Evolutionary conservation across 805 yeast species (phyloP), one percentile per base, ranked within the genome.

Genomic region (Ogataea neopini): DNA sequence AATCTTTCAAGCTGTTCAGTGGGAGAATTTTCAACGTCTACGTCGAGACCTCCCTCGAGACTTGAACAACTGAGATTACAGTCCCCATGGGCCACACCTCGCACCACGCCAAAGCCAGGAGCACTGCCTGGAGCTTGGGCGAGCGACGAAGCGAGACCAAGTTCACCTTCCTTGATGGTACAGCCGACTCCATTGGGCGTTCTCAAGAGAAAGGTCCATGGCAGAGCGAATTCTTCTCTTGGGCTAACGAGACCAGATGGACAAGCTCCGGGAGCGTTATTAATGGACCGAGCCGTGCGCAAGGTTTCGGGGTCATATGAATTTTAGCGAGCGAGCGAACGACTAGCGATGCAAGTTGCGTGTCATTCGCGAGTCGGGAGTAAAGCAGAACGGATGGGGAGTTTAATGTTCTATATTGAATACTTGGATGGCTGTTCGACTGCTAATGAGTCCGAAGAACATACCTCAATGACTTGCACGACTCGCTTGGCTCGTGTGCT

Each of bases 281-380:
- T 38, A 17, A 29, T 44, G 43, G 43, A 37, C 10, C 36, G 30
- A 25, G 47, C 47, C 13, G 49, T 35, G 32, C 37, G 53, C 35
- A 37, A 34, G 17, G 47, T 42, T 10, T 44, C 50, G 20, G 26
- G 41, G 13, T 41, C 44, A 34, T 67, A 44, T 71, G 80, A 79
- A 64, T 36, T 29, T 6, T 13, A n/a, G n/a, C n/a, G n/a, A n/a
- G n/a, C n/a, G n/a, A n/a, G n/a, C n/a, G n/a, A n/a, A n/a, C n/a
- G n/a, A n/a, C n/a, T n/a, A n/a, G n/a, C n/a, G n/a, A n/a, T n/a
- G n/a, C n/a, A n/a, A n/a, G n/a, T n/a, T n/a, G n/a, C n/a, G n/a
- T n/a, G n/a, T n/a, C n/a, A n/a, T n/a, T n/a, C n/a, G n/a, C n/a
- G n/a, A n/a, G n/a, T n/a, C n/a, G n/a, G n/a, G n/a, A n/a, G n/a